These are phyloP conservation scores for Podila minutissima DNA, from an alignment of 192 early-diverging fungal genomes.

Conservation along the genomic window DNA sequence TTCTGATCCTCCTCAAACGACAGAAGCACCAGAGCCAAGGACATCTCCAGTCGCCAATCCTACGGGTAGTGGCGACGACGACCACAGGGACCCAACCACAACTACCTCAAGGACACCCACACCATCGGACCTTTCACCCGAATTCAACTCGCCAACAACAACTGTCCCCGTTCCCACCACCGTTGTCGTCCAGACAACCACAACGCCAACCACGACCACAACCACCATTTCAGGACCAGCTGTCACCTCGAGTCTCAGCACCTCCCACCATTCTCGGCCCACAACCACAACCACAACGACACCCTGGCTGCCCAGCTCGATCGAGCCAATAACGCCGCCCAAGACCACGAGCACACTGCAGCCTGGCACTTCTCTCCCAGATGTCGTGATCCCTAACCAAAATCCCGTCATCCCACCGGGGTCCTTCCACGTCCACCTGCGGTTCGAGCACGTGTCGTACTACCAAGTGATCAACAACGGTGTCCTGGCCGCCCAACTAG, in stretches of 20 bases:
- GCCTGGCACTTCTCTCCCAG: constrained; percentile 37
- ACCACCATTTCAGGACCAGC: neutral
- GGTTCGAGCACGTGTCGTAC: constrained; percentile 36
- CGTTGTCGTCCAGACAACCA: too few species aligned
- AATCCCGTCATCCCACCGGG: constrained; percentile 21
- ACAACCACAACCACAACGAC: constrained; percentile 9
- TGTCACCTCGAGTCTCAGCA: neutral
- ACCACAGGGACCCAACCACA: too few species aligned
- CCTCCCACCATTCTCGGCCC: constrained; percentile 1
- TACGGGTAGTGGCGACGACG: too few species aligned
- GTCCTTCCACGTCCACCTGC: constrained; percentile 25
- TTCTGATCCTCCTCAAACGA: neutral
- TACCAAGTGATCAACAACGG: constrained; percentile 48
- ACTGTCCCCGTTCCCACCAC: too few species aligned
- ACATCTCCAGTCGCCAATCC: neutral
- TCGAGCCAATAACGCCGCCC: constrained; percentile 24
- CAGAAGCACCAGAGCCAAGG: neutral
- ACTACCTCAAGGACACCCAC: too few species aligned
- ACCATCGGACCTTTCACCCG: too few species aligned
- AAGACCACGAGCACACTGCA: constrained; percentile 6
- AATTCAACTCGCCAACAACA: too few species aligned
- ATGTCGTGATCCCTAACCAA: constrained; percentile 36
- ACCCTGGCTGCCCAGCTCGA: constrained; percentile 35
- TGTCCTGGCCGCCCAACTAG: constrained; percentile 38
- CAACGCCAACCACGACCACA: neutral